Base-by-base conservation (phyloP, 345 rosid species). In the Crucihimalaya himalaica region DNA sequence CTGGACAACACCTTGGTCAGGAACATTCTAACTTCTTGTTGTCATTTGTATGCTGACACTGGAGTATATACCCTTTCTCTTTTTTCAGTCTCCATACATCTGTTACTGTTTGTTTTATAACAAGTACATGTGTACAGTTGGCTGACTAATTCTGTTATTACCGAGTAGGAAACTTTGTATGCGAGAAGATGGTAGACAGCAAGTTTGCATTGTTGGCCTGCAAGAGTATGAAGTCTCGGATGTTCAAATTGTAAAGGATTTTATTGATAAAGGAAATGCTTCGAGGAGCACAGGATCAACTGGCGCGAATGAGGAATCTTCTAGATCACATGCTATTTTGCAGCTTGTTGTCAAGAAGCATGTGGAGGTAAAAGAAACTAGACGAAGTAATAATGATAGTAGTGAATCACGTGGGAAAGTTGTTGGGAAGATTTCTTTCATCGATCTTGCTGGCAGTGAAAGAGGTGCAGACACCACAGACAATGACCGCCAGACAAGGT, bases 401-500 rank as follows among this genome's bases (percentile, higher is more conserved):
- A 90, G 88, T 79, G 99, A 92, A 62, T 72, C 89, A 54, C 84
- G 76, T 73, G 97, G 89, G 75, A 95, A 88, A 81, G 82, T 92
- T 66, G 91, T 95, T 27, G 99, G 99, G 54, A 92, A 95, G 84
- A 90, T 95, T 64, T 95, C 99, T 58, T 95, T 95, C 80, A 95
- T 95, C 73, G 99, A 95, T 83, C 98, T 95, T 83, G 99, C 96
- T 78, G 99, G 99, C 47, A 95, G 99, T 67, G 99, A 95, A 84
- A 86, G 98, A 78, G 99, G 98, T 76, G 99, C 99, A 37, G 98
- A 92, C 74, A 95, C 99, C 81, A 95, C 96, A 35, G 99, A 95
- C 69, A 95, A 88, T 83, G 99, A 95, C 70, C 84, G 97, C n/a
- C 98, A 92, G 79, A 95, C 99, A 52, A 89, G 98, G 99, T 95